phyloP scores from a whole-genome alignment of 176 grass and related monocot species.

The Phyllostachys edulis region DNA sequence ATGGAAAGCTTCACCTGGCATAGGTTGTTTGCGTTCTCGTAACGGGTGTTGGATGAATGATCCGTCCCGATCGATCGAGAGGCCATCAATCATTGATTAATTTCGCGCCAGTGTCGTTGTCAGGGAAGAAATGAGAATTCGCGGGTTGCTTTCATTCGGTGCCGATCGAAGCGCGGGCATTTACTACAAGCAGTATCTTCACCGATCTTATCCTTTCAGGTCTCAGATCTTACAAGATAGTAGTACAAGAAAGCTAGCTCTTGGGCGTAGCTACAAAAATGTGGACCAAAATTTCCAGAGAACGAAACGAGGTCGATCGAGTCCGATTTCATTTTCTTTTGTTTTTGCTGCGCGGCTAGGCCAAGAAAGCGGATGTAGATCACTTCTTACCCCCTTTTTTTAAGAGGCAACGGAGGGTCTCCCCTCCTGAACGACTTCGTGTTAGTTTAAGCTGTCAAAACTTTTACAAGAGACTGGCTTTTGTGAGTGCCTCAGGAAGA shows the following conservation, averaged over 20 bases:
- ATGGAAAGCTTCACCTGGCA: not conserved
- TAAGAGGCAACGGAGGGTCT: too few species aligned
- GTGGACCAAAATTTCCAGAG: not conserved
- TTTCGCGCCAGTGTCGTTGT: not conserved
- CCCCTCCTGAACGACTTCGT: too few species aligned
- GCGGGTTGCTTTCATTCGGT: not conserved
- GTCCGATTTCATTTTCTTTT: not conserved
- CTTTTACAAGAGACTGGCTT: too few species aligned
- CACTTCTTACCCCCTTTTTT: too few species aligned
- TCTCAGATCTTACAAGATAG: not conserved
- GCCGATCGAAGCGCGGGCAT: not conserved
- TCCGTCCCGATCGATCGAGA: not conserved
- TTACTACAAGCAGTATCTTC: not conserved
- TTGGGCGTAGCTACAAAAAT: too few species aligned
- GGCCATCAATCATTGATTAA: not conserved
- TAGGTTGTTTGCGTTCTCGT: not conserved
- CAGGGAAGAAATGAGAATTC: not conserved
- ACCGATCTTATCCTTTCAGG: not conserved
- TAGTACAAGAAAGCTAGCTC: not conserved
- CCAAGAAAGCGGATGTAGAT: not conserved
- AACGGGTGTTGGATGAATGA: not conserved
- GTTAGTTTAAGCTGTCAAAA: too few species aligned
- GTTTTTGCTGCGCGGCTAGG: not conserved
- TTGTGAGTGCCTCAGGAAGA: too few species aligned
- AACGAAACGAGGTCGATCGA: not conserved